Base-by-base conservation (phyloP, 228 moss, liverwort and hornwort species). In the Sphagnum magellanicum region DNA sequence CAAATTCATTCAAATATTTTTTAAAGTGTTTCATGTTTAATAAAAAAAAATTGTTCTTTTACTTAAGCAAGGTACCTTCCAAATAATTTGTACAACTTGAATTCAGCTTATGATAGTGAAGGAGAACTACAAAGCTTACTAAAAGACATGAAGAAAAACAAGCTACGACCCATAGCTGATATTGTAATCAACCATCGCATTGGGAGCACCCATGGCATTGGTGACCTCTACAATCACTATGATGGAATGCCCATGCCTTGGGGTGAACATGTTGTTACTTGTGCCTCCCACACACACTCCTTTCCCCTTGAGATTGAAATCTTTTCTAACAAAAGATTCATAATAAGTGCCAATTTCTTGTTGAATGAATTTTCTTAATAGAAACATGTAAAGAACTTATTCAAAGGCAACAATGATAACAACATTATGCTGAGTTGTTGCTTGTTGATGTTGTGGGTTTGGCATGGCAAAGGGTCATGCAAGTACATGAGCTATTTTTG, bases 161-260 rank as follows among this genome's bases (percentile, higher is more conserved):
- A 79, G 79, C 67, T 96, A 79, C 85, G 81, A 71, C 81, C 88
- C 16, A 87, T 91, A 86, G 93, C 91, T 65, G 93, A 96, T 77
- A 67, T 91, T 70, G 96, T 96, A 77, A 96, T 96, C 83, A 96
- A 96, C 71, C 96, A 96, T 76, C 84, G 93, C 72, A 86, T 96
- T 66, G 93, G 93, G 12, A 96, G 93, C 68, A 53, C 86, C 51
- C 78, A 79, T 50, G 96, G 96, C 52, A 71, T 86, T 61, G 89
- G 91, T 67, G 93, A 89, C 69, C 70, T 84, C 16, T 96, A 96
- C 69, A 96, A 96, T 64, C 89, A 93, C 65, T 96, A 91, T 75
- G 96, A 96, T 74, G 92, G 91, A 70, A 87, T 88, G 83, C 83
- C 86, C 55, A 91, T 96, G 93, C 92, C 91, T 32, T 96, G 96